Evolutionary conservation across 352 stramenopile genomes (phyloP).

Genomic region (Phytophthora macrochlamydospora): DNA sequence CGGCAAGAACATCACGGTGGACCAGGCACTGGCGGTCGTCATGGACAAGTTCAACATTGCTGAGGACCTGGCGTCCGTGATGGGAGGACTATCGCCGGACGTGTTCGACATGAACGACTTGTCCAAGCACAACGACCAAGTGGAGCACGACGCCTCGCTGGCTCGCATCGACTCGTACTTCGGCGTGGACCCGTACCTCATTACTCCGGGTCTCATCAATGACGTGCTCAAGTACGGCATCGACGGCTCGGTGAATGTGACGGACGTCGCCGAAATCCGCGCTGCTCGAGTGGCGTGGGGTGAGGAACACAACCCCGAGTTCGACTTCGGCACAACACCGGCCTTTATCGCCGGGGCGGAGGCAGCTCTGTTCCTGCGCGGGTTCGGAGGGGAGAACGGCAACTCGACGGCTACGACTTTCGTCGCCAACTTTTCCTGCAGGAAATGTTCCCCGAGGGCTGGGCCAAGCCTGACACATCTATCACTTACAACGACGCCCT

Average conservation of each 20-base stretch:
- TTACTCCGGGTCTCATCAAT: conserved; percentile 25
- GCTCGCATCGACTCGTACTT: conserved; percentile 31
- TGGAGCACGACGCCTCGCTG: conserved; percentile 32
- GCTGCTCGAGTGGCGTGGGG: conserved; percentile 13
- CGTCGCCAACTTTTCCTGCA: conserved; percentile 27
- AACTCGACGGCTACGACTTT: conserved; percentile 23
- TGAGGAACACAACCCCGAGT: conserved; percentile 24
- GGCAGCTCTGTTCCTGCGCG: conserved; percentile 20
- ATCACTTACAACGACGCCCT: conserved; percentile 24
- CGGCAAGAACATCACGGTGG: conserved; percentile 41
- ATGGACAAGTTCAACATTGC: conserved; percentile 46
- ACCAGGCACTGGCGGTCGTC: conserved; percentile 29
- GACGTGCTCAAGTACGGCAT: conserved; percentile 21
- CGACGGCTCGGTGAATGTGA: conserved; percentile 16
- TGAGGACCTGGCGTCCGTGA: conserved; percentile 24
- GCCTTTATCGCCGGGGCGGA: conserved; percentile 25
- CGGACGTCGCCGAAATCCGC: conserved; percentile 24
- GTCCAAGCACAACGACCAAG: conserved; percentile 28
- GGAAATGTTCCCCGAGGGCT: conserved; percentile 31
- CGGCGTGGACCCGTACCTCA: conserved; percentile 18
- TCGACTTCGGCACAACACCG: conserved; percentile 17
- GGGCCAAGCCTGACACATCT: conserved; percentile 22
- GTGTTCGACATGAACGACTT: conserved; percentile 32
- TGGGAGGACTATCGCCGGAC: conserved; percentile 19
- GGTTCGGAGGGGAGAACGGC: conserved; percentile 15